A percentile compares a stretch with the other conserved stretches of the same genome.
phyloP scores from a whole-genome alignment of 2,329 filamentous ascomycete species.

The Ophiostoma montium region DNA sequence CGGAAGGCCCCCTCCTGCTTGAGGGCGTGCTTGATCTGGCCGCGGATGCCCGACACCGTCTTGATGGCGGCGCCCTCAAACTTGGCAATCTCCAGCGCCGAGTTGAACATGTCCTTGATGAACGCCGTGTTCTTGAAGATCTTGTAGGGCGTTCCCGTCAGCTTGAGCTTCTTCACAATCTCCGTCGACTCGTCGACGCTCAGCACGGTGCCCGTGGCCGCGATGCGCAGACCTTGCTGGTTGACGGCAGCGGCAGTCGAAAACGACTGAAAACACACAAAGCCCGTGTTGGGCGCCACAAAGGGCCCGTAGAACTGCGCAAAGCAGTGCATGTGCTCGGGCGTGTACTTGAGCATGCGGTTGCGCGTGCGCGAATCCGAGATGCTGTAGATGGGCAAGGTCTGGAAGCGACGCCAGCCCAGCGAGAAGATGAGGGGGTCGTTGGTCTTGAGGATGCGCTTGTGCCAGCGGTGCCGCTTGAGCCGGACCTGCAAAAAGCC shows the following conservation, averaged over 20 bases:
- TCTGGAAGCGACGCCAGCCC: constrained; percentile 91
- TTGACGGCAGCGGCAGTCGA: constrained; percentile 55
- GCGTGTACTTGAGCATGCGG: constrained; percentile 97
- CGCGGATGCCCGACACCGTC: constrained; percentile 87
- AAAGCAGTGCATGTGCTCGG: constrained; percentile 98
- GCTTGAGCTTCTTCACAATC: constrained; percentile 97
- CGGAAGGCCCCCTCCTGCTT: constrained; percentile 94
- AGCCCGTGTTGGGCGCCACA: constrained; percentile 89
- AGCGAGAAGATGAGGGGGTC: constrained; percentile 95
- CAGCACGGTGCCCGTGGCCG: constrained; percentile 84
- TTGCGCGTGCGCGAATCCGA: constrained; percentile 88
- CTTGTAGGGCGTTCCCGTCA: constrained; percentile 61
- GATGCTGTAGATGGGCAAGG: constrained; percentile 83
- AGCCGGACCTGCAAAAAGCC: constrained; percentile 92
- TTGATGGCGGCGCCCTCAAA: constrained; percentile 94
- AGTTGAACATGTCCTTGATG: constrained; percentile 96
- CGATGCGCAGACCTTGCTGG: constrained; percentile 65
- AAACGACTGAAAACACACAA: constrained; percentile 85
- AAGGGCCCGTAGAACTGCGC: constrained; percentile 90
- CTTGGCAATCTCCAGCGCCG: constrained; percentile 86
- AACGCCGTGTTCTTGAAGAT: constrained; percentile 99
- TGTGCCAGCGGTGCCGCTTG: constrained; percentile 97
- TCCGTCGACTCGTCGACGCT: constrained; percentile 92
- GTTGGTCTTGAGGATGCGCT: constrained; percentile 97
- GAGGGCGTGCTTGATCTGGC: constrained; percentile 92